Base-by-base conservation (phyloP, 257 asterid genomes). In the Gardenia jasminoides region DNA sequence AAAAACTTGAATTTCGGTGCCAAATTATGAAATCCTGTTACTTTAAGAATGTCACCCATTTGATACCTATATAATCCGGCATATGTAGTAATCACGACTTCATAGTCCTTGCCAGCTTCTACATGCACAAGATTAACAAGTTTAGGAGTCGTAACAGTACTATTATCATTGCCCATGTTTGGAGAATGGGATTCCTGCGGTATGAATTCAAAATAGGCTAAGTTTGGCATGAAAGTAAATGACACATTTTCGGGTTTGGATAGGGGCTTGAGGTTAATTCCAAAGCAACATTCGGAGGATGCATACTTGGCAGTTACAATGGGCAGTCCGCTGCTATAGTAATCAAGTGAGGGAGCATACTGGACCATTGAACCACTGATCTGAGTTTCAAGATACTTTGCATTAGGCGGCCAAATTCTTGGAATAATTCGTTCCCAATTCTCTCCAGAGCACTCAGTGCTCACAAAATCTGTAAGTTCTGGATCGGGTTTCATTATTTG, bases 371-470 rank as follows among this genome's bases (percentile, higher is more conserved):
- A 19, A 52, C 22, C 22, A 15, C 0, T 16, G 58, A 17, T 52
- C 15, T 10, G 1, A 48, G 13, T 12, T 13, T 52, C 22, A 15
- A 88, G 80, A 48, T 83, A 88, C 52, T 80, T 88, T 0, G 89
- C 59, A n/a, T 86, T 86, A 0, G 90, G 92, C 90, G 90, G 92
- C 90, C 90, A 88, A 47, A 87, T 79, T 64, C 86, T 86, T 0
- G 79, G 69, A 28, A 88, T 76, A 47, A 88, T 85, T 8, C 88
- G 76, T 15, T 84, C 83, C 90, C 88, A 88, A 15, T 72, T 65
- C 19, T 81, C 85, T 28, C 61, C 74, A 1, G 44, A 67, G 30
- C 90, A 86, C 22, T 17, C 62, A 56, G 20, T 7, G 24, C 1
- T 7, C 1, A 56, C 7, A 56, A 88, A 72, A 26, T 83, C 84